A percentile compares a stretch with the other conserved stretches of the same genome.
phyloP scores from a whole-genome alignment of 257 asterid genomes.

The Haberlea rhodopensis region DNA sequence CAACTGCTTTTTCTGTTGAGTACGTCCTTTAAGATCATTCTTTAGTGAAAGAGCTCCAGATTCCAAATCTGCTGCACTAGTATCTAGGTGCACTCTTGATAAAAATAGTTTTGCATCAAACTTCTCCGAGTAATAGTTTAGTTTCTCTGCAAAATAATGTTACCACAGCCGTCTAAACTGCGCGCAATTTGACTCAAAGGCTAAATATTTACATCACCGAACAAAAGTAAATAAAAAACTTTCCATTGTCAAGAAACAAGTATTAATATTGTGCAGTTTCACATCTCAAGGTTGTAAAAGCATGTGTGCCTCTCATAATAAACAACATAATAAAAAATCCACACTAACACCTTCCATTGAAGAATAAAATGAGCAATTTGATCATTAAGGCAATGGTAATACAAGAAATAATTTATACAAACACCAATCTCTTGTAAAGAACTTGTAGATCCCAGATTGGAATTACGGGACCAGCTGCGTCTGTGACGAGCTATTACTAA shows the following conservation, averaged over 20 bases:
- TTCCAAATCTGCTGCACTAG: slow-evolving; percentile 83
- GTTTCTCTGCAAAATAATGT: slow-evolving; percentile 58
- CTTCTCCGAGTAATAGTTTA: slow-evolving; percentile 84
- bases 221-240: slow-evolving; percentile 21
- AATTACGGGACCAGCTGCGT: not conserved
- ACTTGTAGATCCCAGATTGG: not conserved
- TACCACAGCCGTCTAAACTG: slow-evolving; percentile 21
- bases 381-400: slow-evolving; percentile 1
- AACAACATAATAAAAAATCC: slow-evolving; percentile 3
- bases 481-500: not conserved
- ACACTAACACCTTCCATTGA: not conserved
- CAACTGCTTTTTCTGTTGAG: slow-evolving; percentile 94
- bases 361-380: slow-evolving; percentile 6
- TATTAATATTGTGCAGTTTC: slow-evolving; percentile 1
- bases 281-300: slow-evolving; percentile 8
- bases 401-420: slow-evolving; percentile 6
- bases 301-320: slow-evolving; percentile 14
- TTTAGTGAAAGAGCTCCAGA: slow-evolving; percentile 83
- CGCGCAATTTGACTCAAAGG: slow-evolving; percentile 18
- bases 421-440: not conserved
- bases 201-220: slow-evolving; percentile 19
- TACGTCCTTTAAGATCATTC: slow-evolving; percentile 85
- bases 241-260: not conserved
- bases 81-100: slow-evolving; percentile 88
- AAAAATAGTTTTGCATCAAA: slow-evolving; percentile 81